phyloP scores from a whole-genome alignment of 257 asterid species.

The Echium plantagineum region DNA sequence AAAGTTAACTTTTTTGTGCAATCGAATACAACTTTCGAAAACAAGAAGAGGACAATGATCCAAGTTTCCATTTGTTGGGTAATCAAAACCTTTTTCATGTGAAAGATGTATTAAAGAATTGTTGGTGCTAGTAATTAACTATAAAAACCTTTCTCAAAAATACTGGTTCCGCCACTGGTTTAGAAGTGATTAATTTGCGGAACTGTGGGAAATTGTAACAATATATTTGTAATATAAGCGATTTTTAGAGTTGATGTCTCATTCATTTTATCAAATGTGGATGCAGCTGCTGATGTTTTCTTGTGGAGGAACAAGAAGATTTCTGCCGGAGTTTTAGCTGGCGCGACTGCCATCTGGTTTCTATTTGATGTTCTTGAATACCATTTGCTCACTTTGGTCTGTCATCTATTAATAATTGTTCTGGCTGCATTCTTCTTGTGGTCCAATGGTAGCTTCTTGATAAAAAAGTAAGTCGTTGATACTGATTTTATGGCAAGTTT shows the following conservation, averaged over 20 bases:
- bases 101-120: too few relatives aligned
- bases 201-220: not conserved
- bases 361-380: constrained; percentile 71
- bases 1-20: not conserved
- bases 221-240: not conserved
- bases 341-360: constrained; percentile 67
- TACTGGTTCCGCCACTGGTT: too few relatives aligned
- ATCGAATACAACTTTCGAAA: too few relatives aligned
- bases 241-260: not conserved
- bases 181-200: too few relatives aligned
- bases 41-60: not conserved
- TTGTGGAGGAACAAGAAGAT: constrained; percentile 86
- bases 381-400: constrained; percentile 53
- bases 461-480: constrained; percentile 46
- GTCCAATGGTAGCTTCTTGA: constrained; percentile 56
- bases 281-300: constrained; percentile 75
- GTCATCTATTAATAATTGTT: constrained; percentile 49
- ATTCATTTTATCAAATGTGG: constrained; percentile 7
- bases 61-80: too few relatives aligned
- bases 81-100: too few relatives aligned
- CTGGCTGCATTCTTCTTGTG: constrained; percentile 53
- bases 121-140: too few relatives aligned
- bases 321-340: constrained; percentile 66
- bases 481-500: not conserved
- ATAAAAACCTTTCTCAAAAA: too few relatives aligned